A percentile compares a stretch with the other conserved stretches of the same genome.
phyloP scores from a whole-genome alignment of 2,329 filamentous ascomycete genomes.

The Hypoxylon sp. region DNA sequence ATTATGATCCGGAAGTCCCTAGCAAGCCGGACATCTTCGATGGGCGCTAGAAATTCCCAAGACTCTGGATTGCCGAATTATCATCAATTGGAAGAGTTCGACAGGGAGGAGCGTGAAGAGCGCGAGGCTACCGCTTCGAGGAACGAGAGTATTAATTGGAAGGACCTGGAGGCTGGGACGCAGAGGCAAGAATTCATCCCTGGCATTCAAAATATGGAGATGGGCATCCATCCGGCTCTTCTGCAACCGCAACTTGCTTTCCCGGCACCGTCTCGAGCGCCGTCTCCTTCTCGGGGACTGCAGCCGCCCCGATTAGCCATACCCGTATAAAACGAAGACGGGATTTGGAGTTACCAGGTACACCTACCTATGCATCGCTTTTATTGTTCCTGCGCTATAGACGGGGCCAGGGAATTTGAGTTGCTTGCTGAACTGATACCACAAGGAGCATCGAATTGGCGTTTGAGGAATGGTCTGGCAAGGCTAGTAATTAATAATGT shows the following conservation, averaged over 20 bases:
- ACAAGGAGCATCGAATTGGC: constrained; percentile 26
- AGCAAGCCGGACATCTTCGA: constrained; percentile 48
- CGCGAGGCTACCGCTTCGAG: constrained; percentile 50
- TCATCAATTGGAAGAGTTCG: constrained; percentile 36
- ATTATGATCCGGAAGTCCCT: constrained; percentile 54
- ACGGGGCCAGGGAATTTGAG: background rate
- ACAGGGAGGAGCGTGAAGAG: constrained; percentile 35
- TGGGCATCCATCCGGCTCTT: constrained; percentile 50
- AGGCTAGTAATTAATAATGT: background rate
- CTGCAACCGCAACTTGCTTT: constrained; percentile 41
- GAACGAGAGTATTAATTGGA: constrained; percentile 58
- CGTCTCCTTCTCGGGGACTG: constrained; percentile 38
- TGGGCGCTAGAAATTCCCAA: constrained; percentile 28
- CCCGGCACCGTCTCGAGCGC: constrained; percentile 40
- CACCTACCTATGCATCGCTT: background rate
- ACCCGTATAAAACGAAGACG: constrained; percentile 9
- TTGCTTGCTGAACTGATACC: constrained; percentile 27
- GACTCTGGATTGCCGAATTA: constrained; percentile 35
- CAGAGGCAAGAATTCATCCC: constrained; percentile 52
- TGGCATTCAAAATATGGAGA: constrained; percentile 33
- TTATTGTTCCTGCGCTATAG: constrained; percentile 6
- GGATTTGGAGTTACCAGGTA: too few species aligned
- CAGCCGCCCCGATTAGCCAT: constrained; percentile 34
- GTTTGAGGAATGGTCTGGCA: constrained; percentile 1
- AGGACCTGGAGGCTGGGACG: constrained; percentile 58